phyloP scores from a whole-genome alignment of 495 filamentous ascomycete species.

The Evansstolkia leycettana region DNA sequence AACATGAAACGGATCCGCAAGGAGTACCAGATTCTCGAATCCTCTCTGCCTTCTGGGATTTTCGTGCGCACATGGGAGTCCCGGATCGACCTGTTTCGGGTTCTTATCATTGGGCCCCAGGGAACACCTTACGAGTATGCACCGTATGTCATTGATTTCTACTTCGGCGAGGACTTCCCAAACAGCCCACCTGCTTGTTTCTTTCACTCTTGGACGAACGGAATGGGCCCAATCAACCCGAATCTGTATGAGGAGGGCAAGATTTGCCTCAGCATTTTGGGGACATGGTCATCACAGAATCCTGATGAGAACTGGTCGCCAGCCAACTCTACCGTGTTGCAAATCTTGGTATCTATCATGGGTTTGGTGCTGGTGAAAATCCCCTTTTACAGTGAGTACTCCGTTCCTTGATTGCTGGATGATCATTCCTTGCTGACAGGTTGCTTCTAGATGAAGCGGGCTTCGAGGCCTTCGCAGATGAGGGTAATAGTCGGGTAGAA shows the following conservation, averaged over 20 bases:
- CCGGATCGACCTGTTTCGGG: conserved; percentile 43
- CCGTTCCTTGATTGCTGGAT: neutral
- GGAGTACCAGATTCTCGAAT: conserved; percentile 44
- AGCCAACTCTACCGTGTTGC: conserved; percentile 38
- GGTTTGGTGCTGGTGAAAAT: conserved; percentile 46
- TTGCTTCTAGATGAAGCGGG: conserved; percentile 41
- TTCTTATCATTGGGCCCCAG: conserved; percentile 44
- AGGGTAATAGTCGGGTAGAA: conserved; percentile 30
- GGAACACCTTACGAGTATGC: conserved; percentile 51
- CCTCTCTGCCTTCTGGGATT: conserved; percentile 42
- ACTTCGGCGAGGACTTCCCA: conserved; percentile 36
- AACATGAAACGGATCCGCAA: conserved; percentile 37
- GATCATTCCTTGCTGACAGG: conserved; percentile 1
- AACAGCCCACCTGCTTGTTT: conserved; percentile 31
- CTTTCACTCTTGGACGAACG: conserved; percentile 47
- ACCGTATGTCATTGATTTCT: conserved; percentile 48
- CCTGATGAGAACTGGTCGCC: conserved; percentile 42
- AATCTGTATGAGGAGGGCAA: conserved; percentile 53
- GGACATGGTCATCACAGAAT: conserved; percentile 44
- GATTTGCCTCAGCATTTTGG: conserved; percentile 47
- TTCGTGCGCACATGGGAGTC: conserved; percentile 48
- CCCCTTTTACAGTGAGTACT: conserved; percentile 47
- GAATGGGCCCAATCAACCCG: conserved; percentile 43
- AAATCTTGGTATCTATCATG: conserved; percentile 47
- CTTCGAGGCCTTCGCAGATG: conserved; percentile 32